phyloP scores from a whole-genome alignment of 768 basidiomycete genomes.

The Kwoniella newhampshirensis region DNA sequence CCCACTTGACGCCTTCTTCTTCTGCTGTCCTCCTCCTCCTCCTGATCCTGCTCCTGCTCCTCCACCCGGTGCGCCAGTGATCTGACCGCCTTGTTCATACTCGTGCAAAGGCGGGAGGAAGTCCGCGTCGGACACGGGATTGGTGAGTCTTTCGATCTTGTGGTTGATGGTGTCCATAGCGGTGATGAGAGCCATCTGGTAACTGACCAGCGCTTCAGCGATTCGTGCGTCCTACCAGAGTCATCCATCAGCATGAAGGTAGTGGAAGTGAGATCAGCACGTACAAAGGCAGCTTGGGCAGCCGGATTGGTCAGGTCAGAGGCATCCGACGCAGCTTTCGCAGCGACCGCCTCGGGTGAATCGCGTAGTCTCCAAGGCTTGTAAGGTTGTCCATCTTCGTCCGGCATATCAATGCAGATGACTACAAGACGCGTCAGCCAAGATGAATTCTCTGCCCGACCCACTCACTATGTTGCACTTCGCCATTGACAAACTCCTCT shows the following conservation, averaged over 20 bases:
- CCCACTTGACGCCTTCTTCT: conserved; percentile 19
- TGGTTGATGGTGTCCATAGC: conserved; percentile 41
- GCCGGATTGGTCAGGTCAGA: conserved; percentile 11
- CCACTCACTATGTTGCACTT: conserved; percentile 53
- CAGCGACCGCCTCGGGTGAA: conserved; percentile 41
- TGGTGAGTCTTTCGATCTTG: conserved; percentile 30
- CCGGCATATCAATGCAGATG: conserved; percentile 51
- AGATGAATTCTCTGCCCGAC: not conserved
- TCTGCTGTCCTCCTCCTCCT: not conserved
- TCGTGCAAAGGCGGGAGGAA: conserved; percentile 14
- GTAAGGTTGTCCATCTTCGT: conserved; percentile 44
- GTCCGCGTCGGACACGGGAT: conserved; percentile 13
- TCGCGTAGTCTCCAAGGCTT: conserved; percentile 51
- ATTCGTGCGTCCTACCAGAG: conserved; percentile 40
- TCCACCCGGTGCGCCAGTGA: conserved; percentile 5
- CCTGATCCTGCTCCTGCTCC: not conserved
- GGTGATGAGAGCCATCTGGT: conserved; percentile 48
- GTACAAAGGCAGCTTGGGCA: conserved; percentile 16
- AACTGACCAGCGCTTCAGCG: conserved; percentile 49
- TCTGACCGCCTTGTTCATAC: not conserved
- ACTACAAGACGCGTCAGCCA: conserved; percentile 32
- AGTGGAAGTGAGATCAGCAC: conserved; percentile 2
- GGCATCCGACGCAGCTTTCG: conserved; percentile 27
- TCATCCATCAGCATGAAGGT: not conserved
- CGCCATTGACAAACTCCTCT: conserved; percentile 53